Evolutionary conservation across 495 filamentous ascomycete species (phyloP).

Genomic region (Aspergillus sclerotioniger): DNA sequence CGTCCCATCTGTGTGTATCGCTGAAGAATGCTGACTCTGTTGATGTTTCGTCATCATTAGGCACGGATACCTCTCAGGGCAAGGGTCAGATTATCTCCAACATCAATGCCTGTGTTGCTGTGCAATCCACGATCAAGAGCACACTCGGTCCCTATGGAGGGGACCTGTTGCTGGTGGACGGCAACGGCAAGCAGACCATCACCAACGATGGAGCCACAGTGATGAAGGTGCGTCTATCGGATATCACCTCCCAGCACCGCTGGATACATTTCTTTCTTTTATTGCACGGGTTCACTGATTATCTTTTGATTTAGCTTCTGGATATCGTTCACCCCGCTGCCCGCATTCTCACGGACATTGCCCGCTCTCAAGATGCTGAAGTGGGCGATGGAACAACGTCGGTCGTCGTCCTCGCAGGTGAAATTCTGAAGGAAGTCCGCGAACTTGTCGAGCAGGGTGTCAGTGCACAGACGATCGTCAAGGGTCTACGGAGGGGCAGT

Average conservation of each 20-base stretch:
- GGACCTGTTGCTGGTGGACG: conserved; percentile 91
- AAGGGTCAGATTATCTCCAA: conserved; percentile 97
- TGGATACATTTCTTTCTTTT: neutral
- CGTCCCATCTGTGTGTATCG: conserved; percentile 18
- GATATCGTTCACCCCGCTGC: conserved; percentile 98
- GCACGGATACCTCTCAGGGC: conserved; percentile 95
- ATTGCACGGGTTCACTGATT: conserved; percentile 18
- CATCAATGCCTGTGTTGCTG: conserved; percentile 97
- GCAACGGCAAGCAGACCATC: conserved; percentile 92
- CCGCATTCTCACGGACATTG: conserved; percentile 96
- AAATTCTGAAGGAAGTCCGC: conserved; percentile 93
- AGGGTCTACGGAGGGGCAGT: conserved; percentile 85
- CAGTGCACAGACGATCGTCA: conserved; percentile 95
- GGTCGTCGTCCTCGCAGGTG: conserved; percentile 91
- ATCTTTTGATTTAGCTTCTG: conserved; percentile 62
- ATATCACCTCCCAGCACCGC: neutral
- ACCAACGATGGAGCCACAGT: conserved; percentile 99
- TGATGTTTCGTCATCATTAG: conserved; percentile 42
- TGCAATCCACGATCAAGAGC: conserved; percentile 91
- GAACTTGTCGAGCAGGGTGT: conserved; percentile 95
- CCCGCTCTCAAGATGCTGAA: conserved; percentile 97
- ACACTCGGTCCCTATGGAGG: conserved; percentile 98
- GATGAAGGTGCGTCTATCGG: conserved; percentile 75
- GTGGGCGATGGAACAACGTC: conserved; percentile 98
- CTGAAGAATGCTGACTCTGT: conserved; percentile 14